phyloP scores from a whole-genome alignment of 108 stramenopile species.

The Cyclotella choctawhatcheeana region DNA sequence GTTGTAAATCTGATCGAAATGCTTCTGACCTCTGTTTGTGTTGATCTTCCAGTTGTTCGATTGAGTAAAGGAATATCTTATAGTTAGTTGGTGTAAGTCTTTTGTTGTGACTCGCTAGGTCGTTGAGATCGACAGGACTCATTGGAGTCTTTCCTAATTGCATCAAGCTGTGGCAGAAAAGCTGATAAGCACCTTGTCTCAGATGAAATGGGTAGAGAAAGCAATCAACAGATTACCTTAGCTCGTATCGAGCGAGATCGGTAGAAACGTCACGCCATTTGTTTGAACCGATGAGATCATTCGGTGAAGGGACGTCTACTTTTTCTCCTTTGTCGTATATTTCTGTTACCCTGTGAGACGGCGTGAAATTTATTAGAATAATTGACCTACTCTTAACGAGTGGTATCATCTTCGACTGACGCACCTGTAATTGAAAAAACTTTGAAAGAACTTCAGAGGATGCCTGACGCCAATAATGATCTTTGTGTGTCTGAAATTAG shows the following conservation, averaged over 20 bases:
- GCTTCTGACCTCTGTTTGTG: slow-evolving; percentile 1
- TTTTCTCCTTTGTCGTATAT: slow-evolving; percentile 23
- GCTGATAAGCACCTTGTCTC: not conserved
- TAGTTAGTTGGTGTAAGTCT: slow-evolving; percentile 25
- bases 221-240: slow-evolving; percentile 14
- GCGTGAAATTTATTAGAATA: not conserved
- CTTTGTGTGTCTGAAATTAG: slow-evolving; percentile 16
- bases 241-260: slow-evolving; percentile 42
- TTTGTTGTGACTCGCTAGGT: slow-evolving; percentile 6
- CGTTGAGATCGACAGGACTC: slow-evolving; percentile 1
- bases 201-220: not conserved
- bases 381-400: not conserved
- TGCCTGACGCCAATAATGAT: slow-evolving; percentile 51
- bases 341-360: slow-evolving; percentile 35
- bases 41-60: slow-evolving; percentile 45
- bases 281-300: slow-evolving; percentile 28
- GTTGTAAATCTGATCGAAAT: slow-evolving; percentile 8
- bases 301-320: slow-evolving; percentile 26
- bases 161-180: slow-evolving; percentile 2
- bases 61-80: slow-evolving; percentile 38
- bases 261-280: slow-evolving; percentile 46
- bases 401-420: not conserved
- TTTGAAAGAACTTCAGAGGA: slow-evolving; percentile 45
- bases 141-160: slow-evolving; percentile 46
- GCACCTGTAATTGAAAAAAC: slow-evolving; percentile 48